Percentiles rank a stretch among this genome's conserved stretches.
phyloP scores from a whole-genome alignment of 2,329 filamentous ascomycete species.

The Aspergillus ochraceus region DNA sequence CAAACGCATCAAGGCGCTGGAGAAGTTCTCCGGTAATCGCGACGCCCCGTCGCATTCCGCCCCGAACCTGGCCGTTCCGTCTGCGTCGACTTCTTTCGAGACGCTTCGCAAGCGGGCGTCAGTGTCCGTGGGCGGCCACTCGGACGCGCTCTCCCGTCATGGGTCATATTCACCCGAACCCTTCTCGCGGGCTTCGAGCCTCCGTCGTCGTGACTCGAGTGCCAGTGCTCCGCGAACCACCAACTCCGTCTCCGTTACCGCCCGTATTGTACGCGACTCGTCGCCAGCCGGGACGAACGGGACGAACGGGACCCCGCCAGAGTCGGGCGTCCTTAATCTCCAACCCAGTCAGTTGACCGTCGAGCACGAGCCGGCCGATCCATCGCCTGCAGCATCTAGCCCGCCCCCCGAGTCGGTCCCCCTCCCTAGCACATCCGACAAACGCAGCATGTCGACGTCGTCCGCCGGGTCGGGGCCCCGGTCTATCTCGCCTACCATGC shows the following conservation, averaged over 20 bases:
- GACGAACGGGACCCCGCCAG: conserved; percentile 24
- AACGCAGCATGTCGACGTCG: conserved; percentile 41
- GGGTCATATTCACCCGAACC: conserved; percentile 28
- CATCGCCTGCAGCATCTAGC: conserved; percentile 14
- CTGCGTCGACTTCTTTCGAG: conserved; percentile 61
- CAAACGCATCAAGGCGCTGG: conserved; percentile 88
- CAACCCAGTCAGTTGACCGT: conserved; percentile 62
- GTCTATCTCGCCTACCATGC: conserved; percentile 38
- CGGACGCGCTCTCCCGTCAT: conserved; percentile 28
- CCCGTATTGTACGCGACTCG: conserved; percentile 72
- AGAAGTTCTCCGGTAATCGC: conserved; percentile 66
- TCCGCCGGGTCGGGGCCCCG: conserved; percentile 39
- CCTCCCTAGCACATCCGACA: conserved; percentile 24
- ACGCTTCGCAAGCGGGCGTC: conserved; percentile 49
- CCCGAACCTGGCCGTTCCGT: conserved; percentile 47
- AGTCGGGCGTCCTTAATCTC: conserved; percentile 41
- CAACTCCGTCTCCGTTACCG: conserved; percentile 85
- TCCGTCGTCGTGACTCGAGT: conserved; percentile 30
- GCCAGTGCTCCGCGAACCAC: conserved; percentile 26
- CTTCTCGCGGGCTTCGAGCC: conserved; percentile 32
- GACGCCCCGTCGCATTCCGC: conserved; percentile 30
- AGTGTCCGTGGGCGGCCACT: conserved; percentile 29
- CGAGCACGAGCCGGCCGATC: conserved; percentile 59
- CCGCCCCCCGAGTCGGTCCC: conserved; percentile 16
- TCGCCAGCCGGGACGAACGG: conserved; percentile 32